Base-by-base conservation (phyloP, 208 protist species). In the Crithidia bombi region DNA sequence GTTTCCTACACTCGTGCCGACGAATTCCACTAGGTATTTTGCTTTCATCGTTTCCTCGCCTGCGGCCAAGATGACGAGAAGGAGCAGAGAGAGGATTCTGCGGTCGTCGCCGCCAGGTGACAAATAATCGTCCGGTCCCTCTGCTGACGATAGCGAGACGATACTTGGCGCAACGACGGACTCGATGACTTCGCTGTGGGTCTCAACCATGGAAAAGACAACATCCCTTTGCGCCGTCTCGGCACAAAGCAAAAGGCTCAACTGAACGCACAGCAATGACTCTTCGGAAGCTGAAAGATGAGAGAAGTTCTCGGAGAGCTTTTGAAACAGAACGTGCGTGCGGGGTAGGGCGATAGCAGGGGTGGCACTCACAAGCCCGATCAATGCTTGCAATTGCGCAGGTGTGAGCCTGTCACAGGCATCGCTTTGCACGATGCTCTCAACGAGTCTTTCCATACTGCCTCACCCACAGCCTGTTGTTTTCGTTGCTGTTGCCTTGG, bases 351-450 rank as follows among this genome's bases (percentile, higher is more conserved):
- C 35, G 28, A 19, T 19, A 26, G 25, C 14, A 28, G 71, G 36
- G 7, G 55, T 62, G n/a, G 57, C 28, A 10, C 43, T 46, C 25
- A 41, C 36, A 7, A 77, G 44, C 14, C 71, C 71, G 9, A 77
- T 49, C 15, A 77, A 47, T 21, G 71, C 71, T 39, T 77, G 64
- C 36, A 77, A 38, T 57, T 77, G 71, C 30, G 26, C 64, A 7
- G 63, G 21, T 19, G 71, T 71, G 49, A 77, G 71, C 26, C 25
- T 19, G n/a, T 51, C 64, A 10, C 38, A 28, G 12, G 43, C 39
- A 47, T 71, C 19, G n/a, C 71, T 67, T 17, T 62, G 36, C 30
- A 77, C 71, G 28, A 77, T 70, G 28, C 71, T 66, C 5, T 69
- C 57, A 21, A 77, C 23, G 3, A 77, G 56, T 19, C 54, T 38